Evolutionary conservation across 1,139 yeast species (phyloP).

Genomic region (Protomyces gravidus): DNA sequence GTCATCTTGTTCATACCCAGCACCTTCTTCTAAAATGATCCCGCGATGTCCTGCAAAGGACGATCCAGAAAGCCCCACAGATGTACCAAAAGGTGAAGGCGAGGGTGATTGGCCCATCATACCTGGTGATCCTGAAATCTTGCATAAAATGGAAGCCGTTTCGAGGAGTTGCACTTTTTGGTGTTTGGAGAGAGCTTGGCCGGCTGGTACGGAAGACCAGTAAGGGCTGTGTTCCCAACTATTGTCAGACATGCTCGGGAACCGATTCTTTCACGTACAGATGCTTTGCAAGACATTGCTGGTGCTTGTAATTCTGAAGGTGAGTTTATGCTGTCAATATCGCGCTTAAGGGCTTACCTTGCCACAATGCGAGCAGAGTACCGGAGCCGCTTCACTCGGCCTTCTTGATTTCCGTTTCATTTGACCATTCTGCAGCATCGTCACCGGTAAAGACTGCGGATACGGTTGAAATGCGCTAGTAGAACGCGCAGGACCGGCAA

Average conservation of each 20-base stretch:
- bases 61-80: conserved; percentile 7
- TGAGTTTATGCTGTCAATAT: too few relatives aligned
- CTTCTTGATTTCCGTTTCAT: conserved; percentile 14
- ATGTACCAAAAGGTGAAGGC: conserved; percentile 25
- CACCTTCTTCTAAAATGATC: conserved; percentile 25
- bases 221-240: conserved; percentile 28
- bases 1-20: conserved; percentile 20
- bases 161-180: conserved; percentile 27
- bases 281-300: conserved; percentile 25
- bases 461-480: background rate
- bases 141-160: conserved; percentile 24
- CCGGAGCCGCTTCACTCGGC: conserved; percentile 26
- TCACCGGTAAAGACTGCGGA: background rate
- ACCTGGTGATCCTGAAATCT: conserved; percentile 17
- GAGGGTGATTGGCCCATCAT: conserved; percentile 15
- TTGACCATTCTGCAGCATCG: background rate
- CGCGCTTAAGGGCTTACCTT: conserved; percentile 18
- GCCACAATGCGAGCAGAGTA: conserved; percentile 23
- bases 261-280: background rate
- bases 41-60: conserved; percentile 8
- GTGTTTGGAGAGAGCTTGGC: conserved; percentile 23
- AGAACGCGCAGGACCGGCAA: background rate
- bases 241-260: background rate
- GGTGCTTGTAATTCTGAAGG: conserved; percentile 23
- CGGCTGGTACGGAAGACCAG: conserved; percentile 18